Percentiles rank a stretch among this genome's conserved stretches.
These are phyloP conservation scores for Entomophthora muscae DNA, from an alignment of 371 early-diverging fungal genomes.

Conservation along the genomic window DNA sequence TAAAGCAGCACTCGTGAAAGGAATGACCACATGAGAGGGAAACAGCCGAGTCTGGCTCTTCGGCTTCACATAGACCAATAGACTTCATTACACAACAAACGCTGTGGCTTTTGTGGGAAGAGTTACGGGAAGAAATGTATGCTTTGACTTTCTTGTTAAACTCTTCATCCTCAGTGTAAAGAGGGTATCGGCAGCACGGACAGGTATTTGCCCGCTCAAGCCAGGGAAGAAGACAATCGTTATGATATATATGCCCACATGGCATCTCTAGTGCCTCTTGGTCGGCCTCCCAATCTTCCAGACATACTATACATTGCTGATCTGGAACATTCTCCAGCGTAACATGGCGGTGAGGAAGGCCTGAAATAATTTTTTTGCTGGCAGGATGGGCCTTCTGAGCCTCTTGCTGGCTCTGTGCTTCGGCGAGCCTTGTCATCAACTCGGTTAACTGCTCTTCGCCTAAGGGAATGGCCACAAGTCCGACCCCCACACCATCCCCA, in stretches of 20 bases:
- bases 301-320: constrained; percentile 1
- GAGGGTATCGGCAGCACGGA: constrained; percentile 31
- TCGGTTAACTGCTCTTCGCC: not conserved
- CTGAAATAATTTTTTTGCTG: not conserved
- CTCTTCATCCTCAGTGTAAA: constrained; percentile 25
- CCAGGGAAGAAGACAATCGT: constrained; percentile 37
- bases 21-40: not conserved
- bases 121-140: not conserved
- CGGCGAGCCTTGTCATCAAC: not conserved
- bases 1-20: not conserved
- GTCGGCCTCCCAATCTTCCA: not conserved
- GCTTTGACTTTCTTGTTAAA: not conserved
- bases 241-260: constrained; percentile 34
- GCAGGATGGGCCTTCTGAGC: not conserved
- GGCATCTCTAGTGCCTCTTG: constrained; percentile 14
- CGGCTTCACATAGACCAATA: not conserved
- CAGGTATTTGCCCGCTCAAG: constrained; percentile 33
- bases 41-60: not conserved
- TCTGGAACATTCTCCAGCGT: not conserved
- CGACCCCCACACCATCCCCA: not conserved
- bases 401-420: not conserved
- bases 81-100: not conserved
- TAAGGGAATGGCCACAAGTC: not conserved
- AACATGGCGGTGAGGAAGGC: not conserved
- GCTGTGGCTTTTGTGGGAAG: not conserved